Base-by-base conservation (phyloP, 257 asterid genomes). In the Solanum peruvianum region DNA sequence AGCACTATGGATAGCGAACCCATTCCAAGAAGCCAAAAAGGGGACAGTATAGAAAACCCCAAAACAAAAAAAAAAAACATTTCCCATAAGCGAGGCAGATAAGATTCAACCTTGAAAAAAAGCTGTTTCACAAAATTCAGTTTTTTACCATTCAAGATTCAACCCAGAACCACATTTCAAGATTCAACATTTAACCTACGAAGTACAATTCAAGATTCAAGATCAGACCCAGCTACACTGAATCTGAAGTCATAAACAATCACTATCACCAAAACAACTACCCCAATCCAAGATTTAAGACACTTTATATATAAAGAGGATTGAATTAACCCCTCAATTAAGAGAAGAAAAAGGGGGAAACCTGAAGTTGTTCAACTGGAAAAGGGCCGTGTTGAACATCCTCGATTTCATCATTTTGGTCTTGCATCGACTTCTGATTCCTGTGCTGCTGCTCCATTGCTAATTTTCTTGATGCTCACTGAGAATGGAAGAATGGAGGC, bases 281-380 rank as follows among this genome's bases (percentile, higher is more conserved):
- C 1, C 10, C 88, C 88, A 88, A 77, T 2, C 25, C 31, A 9
- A 13, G 82, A 41, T 13, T 49, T 11, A 45, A 67, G 52, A 23
- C 41, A 45, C 10, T 78, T 77, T 10, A 23, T 7, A 37, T n/a
- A 37, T 37, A 10, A 20, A 20, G 18, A 71, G 23, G 78, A 13
- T 71, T 16, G n/a, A 20, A 37, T 35, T 3, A 73, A 73, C 29
- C 21, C 33, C 82, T 73, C 16, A 73, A 39, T 73, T 21, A 31
- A 21, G 39, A 73, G 82, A 73, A 39, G 47, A 27, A 11, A 72
- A 73, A 21, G 80, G 70, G n/a, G 10, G 42, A 81, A 66, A 96
- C 98, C 98, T 95, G 99, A 83, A 95, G 98, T 88, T 94, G 96
- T 87, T 96, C 98, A 80, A 96, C 86, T 13, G 98, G 99, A 66